Conservation (phyloP, 768 basidiomycete species). For the Botryobasidium botryosum region DNA sequence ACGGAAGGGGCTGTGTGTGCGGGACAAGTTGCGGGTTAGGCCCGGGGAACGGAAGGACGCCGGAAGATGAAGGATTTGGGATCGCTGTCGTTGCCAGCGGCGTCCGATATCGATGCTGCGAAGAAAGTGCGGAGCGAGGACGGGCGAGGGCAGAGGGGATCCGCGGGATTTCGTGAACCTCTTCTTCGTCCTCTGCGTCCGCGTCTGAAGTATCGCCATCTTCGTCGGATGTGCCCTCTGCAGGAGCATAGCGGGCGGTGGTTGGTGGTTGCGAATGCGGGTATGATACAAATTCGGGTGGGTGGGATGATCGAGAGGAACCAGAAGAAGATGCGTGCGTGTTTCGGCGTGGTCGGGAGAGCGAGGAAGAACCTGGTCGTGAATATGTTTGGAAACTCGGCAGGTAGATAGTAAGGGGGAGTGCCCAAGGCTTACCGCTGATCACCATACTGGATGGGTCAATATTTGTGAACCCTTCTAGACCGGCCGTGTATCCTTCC, state of each 20-base stretch:
- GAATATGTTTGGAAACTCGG: no score
- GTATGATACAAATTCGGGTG: no score
- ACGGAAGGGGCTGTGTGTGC: constrained; percentile 51
- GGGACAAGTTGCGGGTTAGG: constrained; percentile 33
- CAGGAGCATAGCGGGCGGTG: not conserved
- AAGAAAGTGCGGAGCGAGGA: not conserved
- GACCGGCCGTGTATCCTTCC: no score
- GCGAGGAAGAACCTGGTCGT: no score
- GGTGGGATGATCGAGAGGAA: no score
- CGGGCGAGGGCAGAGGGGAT: not conserved
- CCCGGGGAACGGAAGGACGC: constrained; percentile 33
- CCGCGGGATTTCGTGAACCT: no score
- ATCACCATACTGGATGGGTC: constrained; percentile 44
- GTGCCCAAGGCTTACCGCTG: constrained; percentile 48
- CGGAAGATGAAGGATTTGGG: constrained; percentile 37
- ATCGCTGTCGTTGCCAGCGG: constrained; percentile 15
- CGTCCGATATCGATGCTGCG: not conserved
- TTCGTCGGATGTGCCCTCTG: not conserved
- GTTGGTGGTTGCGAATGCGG: no score
- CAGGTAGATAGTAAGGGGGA: no score
- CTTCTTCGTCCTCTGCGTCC: constrained; percentile 4
- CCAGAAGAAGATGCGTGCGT: no score
- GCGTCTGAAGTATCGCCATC: constrained; percentile 6
- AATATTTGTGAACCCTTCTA: no score
- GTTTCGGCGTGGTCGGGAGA: no score